phyloP scores from a whole-genome alignment of 805 yeast species.

The Hanseniaspora clermontiae region DNA sequence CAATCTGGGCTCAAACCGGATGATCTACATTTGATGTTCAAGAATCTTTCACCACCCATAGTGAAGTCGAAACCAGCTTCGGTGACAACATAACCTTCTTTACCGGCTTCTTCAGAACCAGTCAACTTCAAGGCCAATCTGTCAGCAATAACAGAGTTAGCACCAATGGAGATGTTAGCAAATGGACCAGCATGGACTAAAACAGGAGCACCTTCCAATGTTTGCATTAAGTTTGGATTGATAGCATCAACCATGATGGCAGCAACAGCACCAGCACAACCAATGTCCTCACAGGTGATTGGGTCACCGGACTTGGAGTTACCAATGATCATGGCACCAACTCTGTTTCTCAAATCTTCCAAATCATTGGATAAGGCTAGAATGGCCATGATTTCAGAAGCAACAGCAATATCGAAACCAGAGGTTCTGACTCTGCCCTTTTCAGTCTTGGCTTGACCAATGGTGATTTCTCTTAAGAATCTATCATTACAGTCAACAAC shows the following conservation, averaged over 20 bases:
- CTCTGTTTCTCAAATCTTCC: conserved; percentile 58
- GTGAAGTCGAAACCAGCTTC: conserved; percentile 87
- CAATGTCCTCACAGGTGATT: conserved; percentile 69
- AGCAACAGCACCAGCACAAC: conserved; percentile 77
- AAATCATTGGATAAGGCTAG: conserved; percentile 61
- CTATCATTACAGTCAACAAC: conserved; percentile 79
- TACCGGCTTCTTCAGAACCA: conserved; percentile 41
- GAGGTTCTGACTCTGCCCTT: conserved; percentile 58
- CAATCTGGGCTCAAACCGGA: conserved; percentile 70
- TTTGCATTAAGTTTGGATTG: conserved; percentile 78
- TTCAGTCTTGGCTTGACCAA: conserved; percentile 75
- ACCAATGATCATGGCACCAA: conserved; percentile 66
- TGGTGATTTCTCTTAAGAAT: conserved; percentile 62
- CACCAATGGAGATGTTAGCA: conserved; percentile 79
- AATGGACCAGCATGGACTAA: conserved; percentile 83
- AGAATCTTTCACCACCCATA: conserved; percentile 83
- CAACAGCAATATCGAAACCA: conserved; percentile 76
- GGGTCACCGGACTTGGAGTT: conserved; percentile 57
- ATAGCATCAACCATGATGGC: conserved; percentile 71
- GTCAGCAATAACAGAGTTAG: conserved; percentile 72
- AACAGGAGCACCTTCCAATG: conserved; percentile 79
- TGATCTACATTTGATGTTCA: conserved; percentile 69
- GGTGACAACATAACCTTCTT: conserved; percentile 66
- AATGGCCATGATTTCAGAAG: conserved; percentile 78
- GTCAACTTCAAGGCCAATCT: conserved; percentile 68